Conservation (phyloP, 2,329 filamentous ascomycete species). For the Aspergillus puulaauensis region DNA sequence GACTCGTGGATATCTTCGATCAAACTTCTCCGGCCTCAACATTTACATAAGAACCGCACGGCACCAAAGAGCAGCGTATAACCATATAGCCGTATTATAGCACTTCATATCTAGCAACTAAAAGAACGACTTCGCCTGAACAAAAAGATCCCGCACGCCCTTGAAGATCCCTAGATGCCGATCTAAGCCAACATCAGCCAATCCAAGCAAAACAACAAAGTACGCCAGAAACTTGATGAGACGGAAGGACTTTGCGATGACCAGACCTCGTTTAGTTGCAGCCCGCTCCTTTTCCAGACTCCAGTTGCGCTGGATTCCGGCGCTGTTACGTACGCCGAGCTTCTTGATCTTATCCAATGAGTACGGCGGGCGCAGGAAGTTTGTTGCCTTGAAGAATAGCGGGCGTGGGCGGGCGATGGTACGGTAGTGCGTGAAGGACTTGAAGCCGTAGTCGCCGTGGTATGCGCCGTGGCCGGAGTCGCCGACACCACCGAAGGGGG, state of each 20-base stretch:
- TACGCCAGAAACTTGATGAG: background rate
- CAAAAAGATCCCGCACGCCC: background rate
- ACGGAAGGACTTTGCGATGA: background rate
- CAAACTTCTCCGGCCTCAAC: too few relatives aligned
- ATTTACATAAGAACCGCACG: too few relatives aligned
- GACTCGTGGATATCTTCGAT: too few relatives aligned
- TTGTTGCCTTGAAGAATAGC: background rate
- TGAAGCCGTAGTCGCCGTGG: slow-evolving; percentile 13
- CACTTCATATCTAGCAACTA: background rate
- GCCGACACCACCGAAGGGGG: slow-evolving; percentile 14
- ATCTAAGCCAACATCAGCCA: background rate
- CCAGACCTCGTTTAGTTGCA: slow-evolving; percentile 1
- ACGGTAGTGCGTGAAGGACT: slow-evolving; percentile 25
- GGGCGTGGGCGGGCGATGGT: slow-evolving; percentile 17
- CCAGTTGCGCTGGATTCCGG: slow-evolving; percentile 10
- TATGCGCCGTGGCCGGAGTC: slow-evolving; percentile 11
- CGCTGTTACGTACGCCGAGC: slow-evolving; percentile 2
- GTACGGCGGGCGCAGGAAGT: slow-evolving; percentile 11
- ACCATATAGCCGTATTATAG: too few relatives aligned
- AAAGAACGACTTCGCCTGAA: background rate
- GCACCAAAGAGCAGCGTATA: too few relatives aligned
- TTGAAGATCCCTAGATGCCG: background rate
- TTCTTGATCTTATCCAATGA: slow-evolving; percentile 8
- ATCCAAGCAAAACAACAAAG: background rate
- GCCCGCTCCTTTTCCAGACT: slow-evolving; percentile 12